Percentiles rank a stretch among this genome's conserved stretches.
Conservation (phyloP, 2,329 filamentous ascomycete species). For the Colletotrichum falcatum region DNA sequence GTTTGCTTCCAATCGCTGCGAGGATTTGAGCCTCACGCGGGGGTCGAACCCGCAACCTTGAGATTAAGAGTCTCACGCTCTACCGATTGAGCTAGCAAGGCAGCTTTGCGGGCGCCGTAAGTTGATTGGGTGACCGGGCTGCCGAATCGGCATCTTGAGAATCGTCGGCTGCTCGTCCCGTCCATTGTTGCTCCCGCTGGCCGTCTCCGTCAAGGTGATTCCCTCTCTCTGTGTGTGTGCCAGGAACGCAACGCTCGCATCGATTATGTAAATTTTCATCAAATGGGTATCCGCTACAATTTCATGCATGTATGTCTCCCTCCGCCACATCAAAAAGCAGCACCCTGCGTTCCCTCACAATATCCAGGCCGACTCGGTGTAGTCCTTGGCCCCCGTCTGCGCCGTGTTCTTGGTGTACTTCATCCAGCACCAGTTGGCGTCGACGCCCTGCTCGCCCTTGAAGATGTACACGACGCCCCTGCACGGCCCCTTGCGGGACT, state of each 20-base stretch:
- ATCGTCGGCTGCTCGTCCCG: background rate
- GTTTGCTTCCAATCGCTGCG: constrained; percentile 13
- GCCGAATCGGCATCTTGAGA: background rate
- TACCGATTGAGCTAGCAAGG: constrained; percentile 75
- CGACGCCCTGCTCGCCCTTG: constrained; percentile 24
- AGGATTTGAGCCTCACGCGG: constrained; percentile 41
- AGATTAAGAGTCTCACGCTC: constrained; percentile 77
- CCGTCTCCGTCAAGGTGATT: background rate
- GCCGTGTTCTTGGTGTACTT: constrained; percentile 36
- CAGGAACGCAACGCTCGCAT: background rate
- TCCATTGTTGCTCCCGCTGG: background rate
- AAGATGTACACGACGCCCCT: constrained; percentile 30
- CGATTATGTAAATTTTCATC: background rate
- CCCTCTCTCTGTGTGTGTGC: background rate
- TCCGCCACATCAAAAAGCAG: too few species aligned
- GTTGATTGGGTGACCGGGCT: background rate
- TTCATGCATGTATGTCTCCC: background rate
- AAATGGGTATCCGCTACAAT: constrained; percentile 13
- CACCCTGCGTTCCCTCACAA: background rate
- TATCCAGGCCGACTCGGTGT: constrained; percentile 34
- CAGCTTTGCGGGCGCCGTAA: background rate
- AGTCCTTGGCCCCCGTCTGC: constrained; percentile 24
- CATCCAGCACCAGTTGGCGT: constrained; percentile 31
- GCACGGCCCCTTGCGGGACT: constrained; percentile 29
- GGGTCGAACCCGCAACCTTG: constrained; percentile 44